These are phyloP conservation scores for Ceratocystis variospora DNA, from an alignment of 2,329 filamentous ascomycete species.

Conservation along the genomic window DNA sequence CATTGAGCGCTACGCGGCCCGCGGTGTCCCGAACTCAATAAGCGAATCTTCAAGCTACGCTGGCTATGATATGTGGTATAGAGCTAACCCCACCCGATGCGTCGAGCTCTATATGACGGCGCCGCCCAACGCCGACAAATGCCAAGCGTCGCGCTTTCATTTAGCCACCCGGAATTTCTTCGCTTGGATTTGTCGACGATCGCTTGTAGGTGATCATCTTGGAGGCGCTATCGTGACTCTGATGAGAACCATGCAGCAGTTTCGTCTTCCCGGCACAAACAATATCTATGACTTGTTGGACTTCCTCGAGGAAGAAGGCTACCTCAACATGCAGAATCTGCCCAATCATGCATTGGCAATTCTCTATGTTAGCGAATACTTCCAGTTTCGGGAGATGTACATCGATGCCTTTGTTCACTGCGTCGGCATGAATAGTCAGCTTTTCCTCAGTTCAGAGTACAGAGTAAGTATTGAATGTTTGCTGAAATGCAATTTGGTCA, in stretches of 20 bases:
- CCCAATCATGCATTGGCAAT: constrained; percentile 55
- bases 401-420: constrained; percentile 63
- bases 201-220: constrained; percentile 54
- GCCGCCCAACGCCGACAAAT: constrained; percentile 38
- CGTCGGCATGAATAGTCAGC: constrained; percentile 56
- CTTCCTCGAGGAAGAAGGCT: constrained; percentile 57
- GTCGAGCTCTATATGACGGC: constrained; percentile 58
- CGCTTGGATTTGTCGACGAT: constrained; percentile 51
- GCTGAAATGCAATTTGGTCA: too few species aligned
- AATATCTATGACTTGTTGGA: constrained; percentile 47
- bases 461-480: constrained; percentile 33
- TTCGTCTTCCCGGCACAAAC: constrained; percentile 39
- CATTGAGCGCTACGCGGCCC: constrained; percentile 35
- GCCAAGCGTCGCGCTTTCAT: constrained; percentile 48
- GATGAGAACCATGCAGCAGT: constrained; percentile 50
- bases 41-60: constrained; percentile 16
- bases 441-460: constrained; percentile 46
- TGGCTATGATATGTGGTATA: constrained; percentile 27
- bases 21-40: constrained; percentile 8
- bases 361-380: constrained; percentile 53
- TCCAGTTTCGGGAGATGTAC: constrained; percentile 51
- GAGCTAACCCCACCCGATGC: constrained; percentile 24
- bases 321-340: constrained; percentile 50
- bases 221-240: constrained; percentile 50
- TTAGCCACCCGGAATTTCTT: constrained; percentile 62